Evolutionary conservation across 2,329 filamentous ascomycete species (phyloP), one percentile per base, ranked within the genome.

Genomic region (Ustilaginoidea virens): DNA sequence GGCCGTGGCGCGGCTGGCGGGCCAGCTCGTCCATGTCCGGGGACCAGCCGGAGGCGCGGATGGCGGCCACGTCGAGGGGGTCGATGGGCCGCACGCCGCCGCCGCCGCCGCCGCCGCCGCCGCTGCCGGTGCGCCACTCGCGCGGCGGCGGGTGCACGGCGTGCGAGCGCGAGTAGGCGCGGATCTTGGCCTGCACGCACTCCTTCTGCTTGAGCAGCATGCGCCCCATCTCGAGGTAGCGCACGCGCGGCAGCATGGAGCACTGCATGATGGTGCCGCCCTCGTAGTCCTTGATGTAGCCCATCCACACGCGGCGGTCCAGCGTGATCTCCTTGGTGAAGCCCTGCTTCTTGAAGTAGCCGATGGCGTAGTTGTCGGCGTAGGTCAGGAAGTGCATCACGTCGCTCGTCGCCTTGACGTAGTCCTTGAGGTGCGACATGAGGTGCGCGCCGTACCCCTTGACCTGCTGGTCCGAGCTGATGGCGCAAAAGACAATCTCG

Each of bases 301-400:
- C 90, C 90, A 96, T 96, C 90, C 90, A 98, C 4, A 83, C 76
- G 3, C 77, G 74, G 44, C 76, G 80, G 34, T 90, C 80, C 1
- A 98, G 70, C 0, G 86, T 93, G 38, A 98, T 96, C 44, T 98
- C 87, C 51, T 98, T 98, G 2, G 90, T 96, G 48, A 98, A 98
- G 0, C 90, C 90, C 51, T 98, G 90, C 51, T 98, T 98, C 54
- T 96, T 92, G 56, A 98, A 98, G 53, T 96, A 98, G 8, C 90
- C 90, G 39, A 93, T 98, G 22, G 90, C 90, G 47, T 96, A 96
- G 53, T 98, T 98, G 53, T 98, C 90, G 39, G 90, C 90, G 47
- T 98, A 98, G 1, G 90, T 98, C 3, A 98, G 66, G 53, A 98
- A 98, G 54, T 98, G 86, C 86, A 94, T 96, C 27, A 98, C 86